These are phyloP conservation scores for Jasminum sambac DNA, from an alignment of 257 asterid genomes.

Conservation along the genomic window DNA sequence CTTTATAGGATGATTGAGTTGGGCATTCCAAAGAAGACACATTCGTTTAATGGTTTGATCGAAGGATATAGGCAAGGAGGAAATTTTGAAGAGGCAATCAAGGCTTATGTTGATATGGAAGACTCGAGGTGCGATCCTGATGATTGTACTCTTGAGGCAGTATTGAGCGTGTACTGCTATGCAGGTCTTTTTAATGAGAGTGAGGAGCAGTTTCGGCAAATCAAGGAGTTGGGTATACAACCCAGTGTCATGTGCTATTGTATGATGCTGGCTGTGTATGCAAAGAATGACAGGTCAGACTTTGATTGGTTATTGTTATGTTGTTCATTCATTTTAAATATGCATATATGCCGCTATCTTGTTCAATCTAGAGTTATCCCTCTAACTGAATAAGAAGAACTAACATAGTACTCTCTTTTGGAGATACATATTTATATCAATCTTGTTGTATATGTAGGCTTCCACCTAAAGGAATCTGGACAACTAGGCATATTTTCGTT, in stretches of 20 bases:
- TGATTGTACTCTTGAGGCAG: slow-evolving; percentile 91
- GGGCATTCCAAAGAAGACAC: slow-evolving; percentile 60
- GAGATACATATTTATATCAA: background rate
- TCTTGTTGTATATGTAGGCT: background rate
- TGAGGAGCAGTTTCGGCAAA: slow-evolving; percentile 82
- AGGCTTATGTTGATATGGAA: slow-evolving; percentile 93
- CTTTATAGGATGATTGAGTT: slow-evolving; percentile 66
- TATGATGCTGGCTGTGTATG: slow-evolving; percentile 86
- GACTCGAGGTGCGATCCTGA: slow-evolving; percentile 89
- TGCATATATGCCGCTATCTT: slow-evolving; percentile 6
- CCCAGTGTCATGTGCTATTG: slow-evolving; percentile 96
- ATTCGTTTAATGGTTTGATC: slow-evolving; percentile 72
- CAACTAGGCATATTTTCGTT: too few relatives aligned
- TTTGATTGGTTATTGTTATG: slow-evolving; percentile 17
- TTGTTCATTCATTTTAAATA: slow-evolving; percentile 17
- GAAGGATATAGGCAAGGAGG: slow-evolving; percentile 95
- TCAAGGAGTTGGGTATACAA: slow-evolving; percentile 75
- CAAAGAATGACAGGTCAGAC: slow-evolving; percentile 72
- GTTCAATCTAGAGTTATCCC: background rate
- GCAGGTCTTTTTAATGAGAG: slow-evolving; percentile 93
- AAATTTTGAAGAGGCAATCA: slow-evolving; percentile 85
- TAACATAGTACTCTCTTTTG: background rate
- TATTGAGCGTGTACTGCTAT: slow-evolving; percentile 88
- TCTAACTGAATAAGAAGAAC: background rate
- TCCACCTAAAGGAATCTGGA: background rate